phyloP scores from a whole-genome alignment of 2,329 filamentous ascomycete genomes.

The Raffaelea ambrosiae region DNA sequence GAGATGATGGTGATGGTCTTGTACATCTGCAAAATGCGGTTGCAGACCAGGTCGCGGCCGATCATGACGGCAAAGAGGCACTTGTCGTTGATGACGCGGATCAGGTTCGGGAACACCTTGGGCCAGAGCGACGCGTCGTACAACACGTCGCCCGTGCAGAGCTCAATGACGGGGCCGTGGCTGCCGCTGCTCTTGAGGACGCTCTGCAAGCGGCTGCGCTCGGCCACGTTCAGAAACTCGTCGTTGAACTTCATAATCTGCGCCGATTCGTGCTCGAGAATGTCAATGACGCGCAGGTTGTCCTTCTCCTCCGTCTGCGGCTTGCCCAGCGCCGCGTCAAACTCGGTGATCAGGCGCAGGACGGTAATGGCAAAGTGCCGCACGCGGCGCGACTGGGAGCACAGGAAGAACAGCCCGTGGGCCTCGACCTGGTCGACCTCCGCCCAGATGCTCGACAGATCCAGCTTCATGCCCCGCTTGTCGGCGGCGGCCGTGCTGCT shows the following conservation, averaged over 20 bases:
- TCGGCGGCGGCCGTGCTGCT: conserved; percentile 35
- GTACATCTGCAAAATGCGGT: conserved; percentile 88
- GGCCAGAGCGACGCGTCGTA: conserved; percentile 96
- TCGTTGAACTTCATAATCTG: conserved; percentile 88
- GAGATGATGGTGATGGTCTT: conserved; percentile 71
- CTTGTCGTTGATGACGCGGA: conserved; percentile 80
- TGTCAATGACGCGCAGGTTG: conserved; percentile 66
- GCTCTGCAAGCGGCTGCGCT: conserved; percentile 83
- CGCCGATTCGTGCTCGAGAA: conserved; percentile 82
- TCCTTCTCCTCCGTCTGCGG: conserved; percentile 47
- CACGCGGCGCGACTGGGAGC: conserved; percentile 86
- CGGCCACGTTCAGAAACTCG: conserved; percentile 82
- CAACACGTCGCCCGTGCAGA: conserved; percentile 90
- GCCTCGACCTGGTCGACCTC: conserved; percentile 96
- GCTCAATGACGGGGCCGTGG: conserved; percentile 79
- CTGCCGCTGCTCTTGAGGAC: conserved; percentile 78
- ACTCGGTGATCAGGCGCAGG: conserved; percentile 83
- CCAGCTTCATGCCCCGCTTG: conserved; percentile 67
- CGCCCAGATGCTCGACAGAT: conserved; percentile 79
- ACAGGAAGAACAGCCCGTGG: conserved; percentile 93
- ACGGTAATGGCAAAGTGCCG: conserved; percentile 88
- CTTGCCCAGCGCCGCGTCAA: conserved; percentile 81
- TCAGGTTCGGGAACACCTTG: conserved; percentile 93
- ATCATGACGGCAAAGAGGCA: conserved; percentile 89
- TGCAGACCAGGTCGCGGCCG: conserved; percentile 85